Evolutionary conservation across 371 early-diverging fungal genomes (phyloP), one percentile per base, ranked within the genome.

Genomic region (Coemansia sp.): DNA sequence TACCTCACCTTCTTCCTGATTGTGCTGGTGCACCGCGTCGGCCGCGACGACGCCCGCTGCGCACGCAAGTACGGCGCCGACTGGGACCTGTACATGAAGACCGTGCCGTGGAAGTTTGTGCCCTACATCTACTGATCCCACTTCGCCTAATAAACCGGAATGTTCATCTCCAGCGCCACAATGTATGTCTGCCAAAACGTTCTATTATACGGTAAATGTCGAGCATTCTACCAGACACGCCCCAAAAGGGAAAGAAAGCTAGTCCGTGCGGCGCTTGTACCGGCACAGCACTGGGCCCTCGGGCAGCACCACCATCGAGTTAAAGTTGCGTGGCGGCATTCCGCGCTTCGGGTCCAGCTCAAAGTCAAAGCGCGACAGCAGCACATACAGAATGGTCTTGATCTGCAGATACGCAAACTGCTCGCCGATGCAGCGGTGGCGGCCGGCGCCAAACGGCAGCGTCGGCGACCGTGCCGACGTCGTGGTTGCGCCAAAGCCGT

Each of bases 341-440:
- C 79, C 81, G 14, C 79, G 79, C 77, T 88, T 82, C 41, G 79
- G 75, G 34, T 79, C 83, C 57, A 83, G 67, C 45, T 79, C 80
- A 53, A 93, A 72, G 57, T 90, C 89, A 71, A 89, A 93, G 59
- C 85, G 84, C 32, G 91, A 82, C 40, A 97, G 70, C 63, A 93
- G 83, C 10, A 87, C 84, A 47, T 93, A 80, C 51, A 97, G 76
- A 55, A 98, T 87, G 10, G 94, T 90, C 86, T 95, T 95, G 82
- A 96, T 86, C 82, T 98, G 98, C 55, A 96, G 77, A 71, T 92
- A 96, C 8, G 95, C 96, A 82, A 98, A 98, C 59, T 88, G 84
- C 73, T 98, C 97, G 62, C 98, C 98, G 79, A 98, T 98, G 85
- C 98, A 98, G 64, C 98, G 87, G 84, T 98, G 98, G 69, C 98